Evolutionary conservation across 257 asterid genomes (phyloP), one percentile per base, ranked within the genome.

Genomic region (Misopates orontium): DNA sequence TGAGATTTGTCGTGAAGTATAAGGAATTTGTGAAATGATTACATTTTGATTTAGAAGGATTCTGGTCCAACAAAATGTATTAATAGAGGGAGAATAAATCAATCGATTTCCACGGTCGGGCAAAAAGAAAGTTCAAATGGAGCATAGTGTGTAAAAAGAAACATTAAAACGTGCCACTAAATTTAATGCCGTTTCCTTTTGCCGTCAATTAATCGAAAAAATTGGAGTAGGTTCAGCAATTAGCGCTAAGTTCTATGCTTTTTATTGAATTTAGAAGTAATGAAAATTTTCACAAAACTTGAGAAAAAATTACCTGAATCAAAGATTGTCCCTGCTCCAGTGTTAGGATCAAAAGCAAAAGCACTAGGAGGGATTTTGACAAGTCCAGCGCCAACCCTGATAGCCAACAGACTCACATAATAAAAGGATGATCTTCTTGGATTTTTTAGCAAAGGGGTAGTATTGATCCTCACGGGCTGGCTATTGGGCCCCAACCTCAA

Each of bases 401-500:
- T 83, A 2, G 82, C 95, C 71, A 78, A 11, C 48, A 90, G 75
- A 67, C 74, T 84, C 10, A 90, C 96, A 56, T 90, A 90, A 67
- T 90, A 88, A 50, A 86, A 77, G 0, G 97, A 90, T 32, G 96
- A 80, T 61, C 97, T 74, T 48, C 95, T 79, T 2, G 97, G 91
- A 40, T 88, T 90, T 42, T 54, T 83, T 3, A 90, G 66, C 58
- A 90, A 70, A 23, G 15, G 96, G 0, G 95, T 90, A 55, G 75
- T 79, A 67, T 84, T 85, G 48, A 90, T 90, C 16, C 54, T 80
- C 0, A 18, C 55, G 59, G 97, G 97, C 82, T 90, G 97, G 62
- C 89, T 80, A 10, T 59, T 36, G 2, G 90, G 95, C 40, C 97
- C 96, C 19, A 90, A 50, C 66, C 89, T 70, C 24, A 90, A 73